A percentile compares a stretch with the other conserved stretches of the same genome.
These are phyloP conservation scores for Phyllachora maydis DNA, from an alignment of 2,329 filamentous ascomycete genomes.

Conservation along the genomic window DNA sequence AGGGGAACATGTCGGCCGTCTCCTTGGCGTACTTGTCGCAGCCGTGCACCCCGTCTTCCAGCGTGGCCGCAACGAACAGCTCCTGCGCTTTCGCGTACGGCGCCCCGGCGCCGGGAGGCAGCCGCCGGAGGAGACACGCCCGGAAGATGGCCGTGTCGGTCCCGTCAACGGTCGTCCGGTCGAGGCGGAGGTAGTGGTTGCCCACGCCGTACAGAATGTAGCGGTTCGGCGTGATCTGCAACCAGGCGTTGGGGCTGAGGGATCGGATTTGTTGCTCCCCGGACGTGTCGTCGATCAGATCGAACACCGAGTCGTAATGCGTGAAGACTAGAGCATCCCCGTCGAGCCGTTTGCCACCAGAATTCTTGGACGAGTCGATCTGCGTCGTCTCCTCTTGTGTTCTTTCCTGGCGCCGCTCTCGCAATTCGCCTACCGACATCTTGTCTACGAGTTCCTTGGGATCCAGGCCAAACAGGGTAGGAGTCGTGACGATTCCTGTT, in stretches of 20 bases:
- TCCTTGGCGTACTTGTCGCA: conserved; percentile 62
- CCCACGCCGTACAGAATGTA: conserved; percentile 50
- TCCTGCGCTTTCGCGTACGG: conserved; percentile 50
- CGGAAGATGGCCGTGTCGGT: conserved; percentile 12
- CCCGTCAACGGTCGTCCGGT: conserved; percentile 12
- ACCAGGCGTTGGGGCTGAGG: conserved; percentile 64
- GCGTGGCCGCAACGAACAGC: conserved; percentile 42
- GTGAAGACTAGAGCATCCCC: no score
- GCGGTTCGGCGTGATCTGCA: conserved; percentile 47
- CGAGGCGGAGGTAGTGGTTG: conserved; percentile 39
- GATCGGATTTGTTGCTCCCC: conserved; percentile 60
- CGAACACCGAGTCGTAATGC: conserved; percentile 81
- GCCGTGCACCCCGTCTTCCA: conserved; percentile 61
- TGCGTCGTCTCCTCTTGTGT: no score
- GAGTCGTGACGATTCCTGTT: conserved; percentile 72
- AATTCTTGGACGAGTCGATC: conserved; percentile 18
- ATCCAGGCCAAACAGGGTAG: conserved; percentile 83
- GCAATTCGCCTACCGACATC: conserved; percentile 34
- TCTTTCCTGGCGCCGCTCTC: conserved; percentile 23
- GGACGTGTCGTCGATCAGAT: conserved; percentile 66
- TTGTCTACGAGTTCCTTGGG: conserved; percentile 55
- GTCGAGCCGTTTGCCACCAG: conserved; percentile 24
- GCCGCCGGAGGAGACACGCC: conserved; percentile 25
- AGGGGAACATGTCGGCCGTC: conserved; percentile 43
- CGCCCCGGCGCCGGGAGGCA: conserved; percentile 22